These are phyloP conservation scores for Aspergillus piperis DNA, from an alignment of 2,329 filamentous ascomycete genomes.

Conservation along the genomic window DNA sequence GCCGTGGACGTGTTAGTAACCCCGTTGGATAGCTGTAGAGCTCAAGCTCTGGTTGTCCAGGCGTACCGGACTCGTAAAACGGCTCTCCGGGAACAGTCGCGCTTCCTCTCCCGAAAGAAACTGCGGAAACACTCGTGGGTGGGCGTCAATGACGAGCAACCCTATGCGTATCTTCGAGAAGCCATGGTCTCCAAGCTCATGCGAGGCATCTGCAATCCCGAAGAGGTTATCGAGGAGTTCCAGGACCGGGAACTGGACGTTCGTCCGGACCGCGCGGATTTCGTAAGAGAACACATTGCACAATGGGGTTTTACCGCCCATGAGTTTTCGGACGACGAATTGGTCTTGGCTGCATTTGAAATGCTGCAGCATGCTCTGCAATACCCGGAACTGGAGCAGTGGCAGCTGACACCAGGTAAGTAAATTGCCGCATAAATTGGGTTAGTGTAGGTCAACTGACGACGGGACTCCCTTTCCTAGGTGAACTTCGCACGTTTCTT, in stretches of 20 bases:
- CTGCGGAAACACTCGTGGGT: conserved; percentile 90
- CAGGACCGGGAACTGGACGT: conserved; percentile 67
- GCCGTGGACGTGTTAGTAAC: conserved; percentile 83
- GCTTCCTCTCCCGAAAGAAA: conserved; percentile 70
- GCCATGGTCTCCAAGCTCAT: conserved; percentile 92
- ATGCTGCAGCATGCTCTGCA: conserved; percentile 89
- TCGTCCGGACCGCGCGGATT: conserved; percentile 62
- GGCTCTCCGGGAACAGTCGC: conserved; percentile 70
- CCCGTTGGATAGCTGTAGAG: conserved; percentile 71
- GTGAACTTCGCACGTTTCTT: conserved; percentile 80
- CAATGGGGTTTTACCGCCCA: conserved; percentile 89
- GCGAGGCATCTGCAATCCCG: conserved; percentile 79
- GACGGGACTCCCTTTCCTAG: conserved; percentile 46
- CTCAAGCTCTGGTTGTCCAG: conserved; percentile 76
- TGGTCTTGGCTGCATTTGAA: conserved; percentile 77
- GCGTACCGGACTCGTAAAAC: conserved; percentile 81
- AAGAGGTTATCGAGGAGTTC: conserved; percentile 62
- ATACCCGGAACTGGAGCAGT: conserved; percentile 77
- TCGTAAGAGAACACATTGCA: conserved; percentile 70
- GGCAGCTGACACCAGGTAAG: conserved; percentile 82
- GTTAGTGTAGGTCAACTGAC: not conserved
- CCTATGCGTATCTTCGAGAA: conserved; percentile 85
- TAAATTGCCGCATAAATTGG: conserved; percentile 44
- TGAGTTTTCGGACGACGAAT: conserved; percentile 84
- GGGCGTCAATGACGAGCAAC: conserved; percentile 78